Evolutionary conservation across 192 early-diverging fungal species (phyloP).

Genomic region (Linnemannia zychae): DNA sequence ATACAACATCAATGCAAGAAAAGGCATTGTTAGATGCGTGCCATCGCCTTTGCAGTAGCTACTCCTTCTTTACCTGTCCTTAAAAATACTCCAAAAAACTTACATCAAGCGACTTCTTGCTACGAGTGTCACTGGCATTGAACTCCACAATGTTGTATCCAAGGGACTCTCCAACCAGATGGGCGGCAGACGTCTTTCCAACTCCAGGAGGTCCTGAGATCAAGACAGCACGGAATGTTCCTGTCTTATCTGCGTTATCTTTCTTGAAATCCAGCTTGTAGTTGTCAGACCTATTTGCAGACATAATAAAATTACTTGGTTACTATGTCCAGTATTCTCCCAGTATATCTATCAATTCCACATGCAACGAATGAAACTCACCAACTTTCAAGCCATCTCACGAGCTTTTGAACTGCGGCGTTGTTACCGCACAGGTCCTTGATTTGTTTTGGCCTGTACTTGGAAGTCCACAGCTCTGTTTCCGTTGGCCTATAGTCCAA

Average conservation of each 20-base stretch:
- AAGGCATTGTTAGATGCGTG: background rate
- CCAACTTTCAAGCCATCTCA: slow-evolving; percentile 86
- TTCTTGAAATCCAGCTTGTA: slow-evolving; percentile 63
- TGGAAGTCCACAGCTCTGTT: slow-evolving; percentile 90
- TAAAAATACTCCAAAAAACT: slow-evolving; percentile 18
- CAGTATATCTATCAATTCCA: slow-evolving; percentile 12
- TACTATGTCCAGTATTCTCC: background rate
- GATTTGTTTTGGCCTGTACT: slow-evolving; percentile 87
- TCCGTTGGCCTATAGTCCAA: slow-evolving; percentile 5
- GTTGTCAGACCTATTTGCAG: slow-evolving; percentile 61
- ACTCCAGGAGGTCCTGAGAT: slow-evolving; percentile 98
- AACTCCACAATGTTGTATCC: slow-evolving; percentile 93
- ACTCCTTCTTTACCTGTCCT: background rate
- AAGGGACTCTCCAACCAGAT: slow-evolving; percentile 83
- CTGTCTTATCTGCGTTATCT: slow-evolving; percentile 66
- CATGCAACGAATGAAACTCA: slow-evolving; percentile 27
- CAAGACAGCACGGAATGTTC: slow-evolving; percentile 75
- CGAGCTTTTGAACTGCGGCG: slow-evolving; percentile 73
- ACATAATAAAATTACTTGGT: slow-evolving; percentile 9
- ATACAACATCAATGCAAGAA: background rate
- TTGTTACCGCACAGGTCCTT: slow-evolving; percentile 93
- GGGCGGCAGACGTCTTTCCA: slow-evolving; percentile 97
- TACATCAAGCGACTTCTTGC: slow-evolving; percentile 88
- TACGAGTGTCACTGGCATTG: slow-evolving; percentile 97
- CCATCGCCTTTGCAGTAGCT: too few species aligned